A percentile compares a stretch with the other conserved stretches of the same genome.
phyloP scores from a whole-genome alignment of 805 yeast genomes.

The Saccharomycopsis lassenensis region DNA sequence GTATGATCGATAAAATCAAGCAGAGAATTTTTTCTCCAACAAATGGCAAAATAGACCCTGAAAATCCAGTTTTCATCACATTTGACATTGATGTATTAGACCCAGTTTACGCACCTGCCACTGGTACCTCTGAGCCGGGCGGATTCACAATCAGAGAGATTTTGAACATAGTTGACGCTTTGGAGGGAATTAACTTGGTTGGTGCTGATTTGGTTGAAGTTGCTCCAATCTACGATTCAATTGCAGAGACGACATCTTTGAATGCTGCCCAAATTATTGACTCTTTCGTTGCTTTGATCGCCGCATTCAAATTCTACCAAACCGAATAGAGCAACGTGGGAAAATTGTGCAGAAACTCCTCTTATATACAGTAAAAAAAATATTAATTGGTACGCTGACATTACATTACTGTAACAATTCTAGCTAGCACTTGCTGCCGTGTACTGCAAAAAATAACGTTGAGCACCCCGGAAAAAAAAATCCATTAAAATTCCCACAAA shows the following conservation, averaged over 20 bases:
- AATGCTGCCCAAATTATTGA: constrained; percentile 63
- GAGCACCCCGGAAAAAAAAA: too few relatives aligned
- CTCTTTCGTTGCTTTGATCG: constrained; percentile 33
- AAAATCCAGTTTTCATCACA: constrained; percentile 61
- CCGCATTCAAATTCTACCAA: constrained; percentile 20
- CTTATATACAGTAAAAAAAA: too few relatives aligned
- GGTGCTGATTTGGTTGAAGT: constrained; percentile 77
- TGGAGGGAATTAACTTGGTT: constrained; percentile 49
- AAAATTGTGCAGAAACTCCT: too few relatives aligned
- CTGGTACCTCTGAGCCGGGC: constrained; percentile 72
- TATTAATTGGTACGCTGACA: too few relatives aligned
- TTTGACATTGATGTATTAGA: constrained; percentile 75
- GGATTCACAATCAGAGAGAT: constrained; percentile 64
- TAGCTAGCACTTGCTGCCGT: too few relatives aligned
- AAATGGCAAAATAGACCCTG: constrained; percentile 36
- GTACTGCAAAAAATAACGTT: too few relatives aligned
- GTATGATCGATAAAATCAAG: constrained; percentile 45
- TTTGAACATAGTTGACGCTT: constrained; percentile 43
- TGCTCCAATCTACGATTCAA: constrained; percentile 47
- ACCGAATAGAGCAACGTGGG: too few relatives aligned
- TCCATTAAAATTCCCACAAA: too few relatives aligned
- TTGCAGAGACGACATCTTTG: constrained; percentile 53
- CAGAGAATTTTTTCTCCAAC: constrained; percentile 22
- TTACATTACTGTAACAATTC: too few relatives aligned
- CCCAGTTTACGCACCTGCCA: constrained; percentile 66